These are phyloP conservation scores for Nelumbo lutea DNA, from an alignment of 164 flowering plant species.

Conservation along the genomic window DNA sequence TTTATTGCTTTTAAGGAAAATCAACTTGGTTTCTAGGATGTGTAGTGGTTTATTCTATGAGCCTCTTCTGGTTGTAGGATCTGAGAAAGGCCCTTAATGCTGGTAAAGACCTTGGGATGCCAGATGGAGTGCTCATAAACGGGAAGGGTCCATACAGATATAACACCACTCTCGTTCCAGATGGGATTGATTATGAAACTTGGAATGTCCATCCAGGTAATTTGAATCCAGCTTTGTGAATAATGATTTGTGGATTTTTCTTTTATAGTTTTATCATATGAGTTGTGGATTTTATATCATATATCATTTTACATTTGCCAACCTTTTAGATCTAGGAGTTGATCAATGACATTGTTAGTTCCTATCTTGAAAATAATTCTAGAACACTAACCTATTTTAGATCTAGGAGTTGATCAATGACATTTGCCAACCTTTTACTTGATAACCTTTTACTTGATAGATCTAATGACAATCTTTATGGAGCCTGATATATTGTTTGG, in stretches of 20 bases:
- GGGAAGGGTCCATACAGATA: conserved; percentile 71
- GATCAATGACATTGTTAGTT: not conserved
- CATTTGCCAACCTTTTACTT: too few species aligned
- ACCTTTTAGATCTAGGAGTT: not conserved
- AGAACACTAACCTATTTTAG: too few species aligned
- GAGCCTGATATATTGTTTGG: too few species aligned
- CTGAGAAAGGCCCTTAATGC: conserved; percentile 40
- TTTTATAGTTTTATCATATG: too few species aligned
- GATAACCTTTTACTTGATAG: too few species aligned
- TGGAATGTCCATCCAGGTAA: conserved; percentile 70
- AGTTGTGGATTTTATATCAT: not conserved
- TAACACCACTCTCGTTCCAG: conserved; percentile 62
- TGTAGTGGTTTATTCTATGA: not conserved
- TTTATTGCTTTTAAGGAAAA: not conserved
- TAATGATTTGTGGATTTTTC: not conserved
- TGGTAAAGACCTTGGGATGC: conserved; percentile 60
- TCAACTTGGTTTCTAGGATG: not conserved
- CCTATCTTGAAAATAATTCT: too few species aligned
- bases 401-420: too few species aligned
- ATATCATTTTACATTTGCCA: not conserved
- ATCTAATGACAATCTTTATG: too few species aligned
- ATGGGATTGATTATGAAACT: conserved; percentile 51
- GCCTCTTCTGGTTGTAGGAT: conserved; percentile 22
- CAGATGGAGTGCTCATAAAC: conserved; percentile 74
- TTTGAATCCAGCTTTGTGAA: not conserved